Conservation (phyloP, 306 rosid species). For the Vigna hirtella region DNA sequence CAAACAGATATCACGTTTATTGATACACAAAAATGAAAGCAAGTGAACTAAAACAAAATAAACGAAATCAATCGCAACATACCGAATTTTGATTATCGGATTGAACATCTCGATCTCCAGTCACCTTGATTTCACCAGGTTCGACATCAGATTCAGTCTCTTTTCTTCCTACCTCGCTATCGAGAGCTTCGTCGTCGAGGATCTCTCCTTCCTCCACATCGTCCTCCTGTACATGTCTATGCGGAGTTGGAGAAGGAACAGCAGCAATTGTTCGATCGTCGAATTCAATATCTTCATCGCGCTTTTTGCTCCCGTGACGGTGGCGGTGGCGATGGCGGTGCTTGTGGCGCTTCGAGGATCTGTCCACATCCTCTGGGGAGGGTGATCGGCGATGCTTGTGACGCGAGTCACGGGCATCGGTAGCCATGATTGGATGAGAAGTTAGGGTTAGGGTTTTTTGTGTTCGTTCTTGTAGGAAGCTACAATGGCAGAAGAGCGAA, state of each 20-base stretch:
- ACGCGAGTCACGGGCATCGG: conserved; percentile 65
- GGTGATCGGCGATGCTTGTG: conserved; percentile 75
- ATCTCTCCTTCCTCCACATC: conserved; percentile 98
- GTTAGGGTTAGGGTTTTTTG: conserved; percentile 71
- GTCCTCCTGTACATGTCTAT: conserved; percentile 49
- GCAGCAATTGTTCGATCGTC: conserved; percentile 47
- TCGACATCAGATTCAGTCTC: conserved; percentile 56
- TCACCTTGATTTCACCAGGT: conserved; percentile 60
- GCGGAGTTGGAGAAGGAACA: conserved; percentile 41
- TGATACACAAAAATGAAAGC: neutral
- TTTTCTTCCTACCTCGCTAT: conserved; percentile 50
- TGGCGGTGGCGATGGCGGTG: conserved; percentile 74
- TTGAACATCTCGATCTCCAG: conserved; percentile 48
- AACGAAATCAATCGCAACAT: conserved; percentile 47
- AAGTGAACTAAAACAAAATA: neutral
- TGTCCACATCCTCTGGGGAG: conserved; percentile 60
- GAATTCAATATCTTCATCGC: conserved; percentile 49
- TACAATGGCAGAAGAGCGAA: conserved; percentile 4
- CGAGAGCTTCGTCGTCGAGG: conserved; percentile 71
- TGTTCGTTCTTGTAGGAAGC: conserved; percentile 16
- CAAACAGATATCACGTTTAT: conserved; percentile 52
- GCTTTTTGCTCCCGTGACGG: conserved; percentile 64
- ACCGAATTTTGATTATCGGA: conserved; percentile 64
- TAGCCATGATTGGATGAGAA: conserved; percentile 57
- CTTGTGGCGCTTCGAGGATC: conserved; percentile 84